Base-by-base conservation (phyloP, 305 asterid genomes). In the Fraxinus angustifolia region DNA sequence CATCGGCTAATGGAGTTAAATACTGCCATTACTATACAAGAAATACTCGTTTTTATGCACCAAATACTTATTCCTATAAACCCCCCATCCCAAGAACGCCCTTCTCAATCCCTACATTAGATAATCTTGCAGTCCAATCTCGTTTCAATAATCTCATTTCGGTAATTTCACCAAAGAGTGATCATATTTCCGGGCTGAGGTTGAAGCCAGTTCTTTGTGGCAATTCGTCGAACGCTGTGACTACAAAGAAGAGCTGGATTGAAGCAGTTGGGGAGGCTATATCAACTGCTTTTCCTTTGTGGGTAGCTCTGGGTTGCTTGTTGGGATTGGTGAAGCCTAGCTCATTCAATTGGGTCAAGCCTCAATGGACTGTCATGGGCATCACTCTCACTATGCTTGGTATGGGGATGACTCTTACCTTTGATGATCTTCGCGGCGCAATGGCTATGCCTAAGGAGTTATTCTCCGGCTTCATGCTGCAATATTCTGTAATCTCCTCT, bases 251-350 rank as follows among this genome's bases (percentile, higher is more conserved):
- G 88, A 90, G 88, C 79, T 88, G 91, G 93, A 76, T 91, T 76
- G 97, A 92, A 81, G 83, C 82, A 8, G 85, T 72, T 7, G 91
- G 93, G 31, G 98, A 92, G 87, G 89, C 84, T 26, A 67, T 92
- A 65, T 92, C 97, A 16, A 87, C 93, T 26, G 97, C 94, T 40
- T 95, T 95, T 82, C 99, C 99, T 3, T 82, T 92, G 36, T 95
- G 99, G 99, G 98, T 95, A 45, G 97, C 97, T 34, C n/a, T 93
- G 76, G 98, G 99, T 14, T 95, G 99, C 85, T 89, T 95, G 79
- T 34, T 93, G 79, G 98, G 98, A 14, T 83, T 93, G 35, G 30
- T 91, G 84, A 89, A 82, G 83, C 97, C 99, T 21, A 77, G 31
- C 38, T 91, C 92, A n/a, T 95, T 82, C 88, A 85, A 81, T 82